Percentiles rank a stretch among this genome's conserved stretches.
phyloP scores from a whole-genome alignment of 2,329 filamentous ascomycete genomes.

The Macroventuria anomochaeta region DNA sequence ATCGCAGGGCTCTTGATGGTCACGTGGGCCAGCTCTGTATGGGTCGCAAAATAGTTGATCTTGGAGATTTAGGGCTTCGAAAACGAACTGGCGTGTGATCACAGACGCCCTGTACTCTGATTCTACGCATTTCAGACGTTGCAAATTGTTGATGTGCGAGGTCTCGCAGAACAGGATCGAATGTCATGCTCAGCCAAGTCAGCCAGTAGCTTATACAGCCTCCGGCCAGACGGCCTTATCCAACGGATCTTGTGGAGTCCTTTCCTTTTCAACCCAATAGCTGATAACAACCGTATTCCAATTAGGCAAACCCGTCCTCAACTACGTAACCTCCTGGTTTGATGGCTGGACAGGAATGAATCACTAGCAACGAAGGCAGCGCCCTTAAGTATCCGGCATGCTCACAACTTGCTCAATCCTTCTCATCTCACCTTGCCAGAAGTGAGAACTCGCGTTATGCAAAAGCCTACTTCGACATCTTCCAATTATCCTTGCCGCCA shows the following conservation, averaged over 20 bases:
- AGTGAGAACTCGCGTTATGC: not conserved
- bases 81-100: too few relatives aligned
- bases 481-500: not conserved
- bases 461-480: not conserved
- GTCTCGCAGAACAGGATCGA: not conserved
- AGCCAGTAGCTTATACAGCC: constrained; percentile 8
- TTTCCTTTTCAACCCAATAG: constrained; percentile 5
- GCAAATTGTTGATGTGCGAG: not conserved
- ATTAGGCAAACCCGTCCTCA: not conserved
- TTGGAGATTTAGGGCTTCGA: too few relatives aligned
- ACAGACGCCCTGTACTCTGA: too few relatives aligned
- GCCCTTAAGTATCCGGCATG: not conserved
- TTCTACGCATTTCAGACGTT: not conserved
- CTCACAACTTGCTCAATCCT: constrained; percentile 1
- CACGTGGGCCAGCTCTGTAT: too few relatives aligned
- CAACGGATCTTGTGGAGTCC: not conserved
- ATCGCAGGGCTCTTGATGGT: too few relatives aligned
- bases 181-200: not conserved
- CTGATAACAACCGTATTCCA: not conserved
- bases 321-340: not conserved
- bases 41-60: too few relatives aligned
- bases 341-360: constrained; percentile 9
- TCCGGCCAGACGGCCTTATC: not conserved
- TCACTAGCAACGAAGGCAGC: not conserved
- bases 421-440: not conserved